These are phyloP conservation scores for Alternaria novae-zelandiae DNA, from an alignment of 2,329 filamentous ascomycete genomes.

Conservation along the genomic window DNA sequence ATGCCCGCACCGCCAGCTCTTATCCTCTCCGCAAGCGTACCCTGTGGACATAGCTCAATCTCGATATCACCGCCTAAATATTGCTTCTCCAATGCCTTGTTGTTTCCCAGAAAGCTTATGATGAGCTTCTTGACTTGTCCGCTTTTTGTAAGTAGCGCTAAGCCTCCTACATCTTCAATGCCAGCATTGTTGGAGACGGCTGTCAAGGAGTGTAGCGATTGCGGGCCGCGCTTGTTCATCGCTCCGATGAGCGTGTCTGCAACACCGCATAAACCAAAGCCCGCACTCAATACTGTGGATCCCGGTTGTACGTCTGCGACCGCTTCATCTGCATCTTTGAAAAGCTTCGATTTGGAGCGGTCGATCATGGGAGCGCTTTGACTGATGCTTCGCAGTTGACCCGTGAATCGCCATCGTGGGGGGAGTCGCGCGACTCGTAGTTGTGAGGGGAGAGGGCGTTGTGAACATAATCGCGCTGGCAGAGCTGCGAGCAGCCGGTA, in stretches of 20 bases:
- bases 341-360: constrained; percentile 46
- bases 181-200: constrained; percentile 85
- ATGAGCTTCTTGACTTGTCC: constrained; percentile 76
- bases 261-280: constrained; percentile 49
- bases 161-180: constrained; percentile 67
- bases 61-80: constrained; percentile 75
- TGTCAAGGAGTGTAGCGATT: constrained; percentile 59
- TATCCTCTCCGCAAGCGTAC: constrained; percentile 74
- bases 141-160: constrained; percentile 71
- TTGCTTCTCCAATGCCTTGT: constrained; percentile 76
- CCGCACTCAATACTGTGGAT: constrained; percentile 47
- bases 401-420: constrained; percentile 29
- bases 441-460: constrained; percentile 36
- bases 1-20: constrained; percentile 77
- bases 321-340: constrained; percentile 46
- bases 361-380: constrained; percentile 39
- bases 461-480: constrained; percentile 35
- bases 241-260: constrained; percentile 49
- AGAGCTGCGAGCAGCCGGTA: constrained; percentile 39
- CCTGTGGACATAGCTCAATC: constrained; percentile 79
- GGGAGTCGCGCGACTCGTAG: constrained; percentile 26
- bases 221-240: constrained; percentile 37
- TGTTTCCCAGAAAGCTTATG: constrained; percentile 78
- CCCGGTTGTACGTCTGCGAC: constrained; percentile 46
- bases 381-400: constrained; percentile 33